Evolutionary conservation across 768 basidiomycete species (phyloP), one percentile per base, ranked within the genome.

Genomic region (Trametes coccinea): DNA sequence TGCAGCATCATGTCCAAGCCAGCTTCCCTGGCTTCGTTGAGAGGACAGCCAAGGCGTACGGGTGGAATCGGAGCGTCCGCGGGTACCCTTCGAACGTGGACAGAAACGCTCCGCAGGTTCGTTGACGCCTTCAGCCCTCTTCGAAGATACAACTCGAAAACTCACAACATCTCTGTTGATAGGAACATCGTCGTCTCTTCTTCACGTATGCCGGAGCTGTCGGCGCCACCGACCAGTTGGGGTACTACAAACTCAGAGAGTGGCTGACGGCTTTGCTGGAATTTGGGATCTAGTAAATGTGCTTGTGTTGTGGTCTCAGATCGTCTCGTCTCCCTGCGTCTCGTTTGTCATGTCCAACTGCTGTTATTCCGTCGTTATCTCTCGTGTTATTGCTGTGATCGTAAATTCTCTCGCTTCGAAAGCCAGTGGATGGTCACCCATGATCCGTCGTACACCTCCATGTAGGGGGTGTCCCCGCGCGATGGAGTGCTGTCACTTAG

Each of bases 151-250:
- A 22, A 22, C 22, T 22, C 22, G 22, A 6, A 4, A 16, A 13
- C 4, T 43, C 5, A 43, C 9, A n/a, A 17, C 2, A 8, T 40
- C 51, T 8, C 14, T 37, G 37, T 29, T 31, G 5, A 4, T 14
- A 59, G 57, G 57, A 59, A 29, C 30, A 39, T 5, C 49, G 31
- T 17, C 29, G 57, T 17, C 41, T 59, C 10, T 59, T 59, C 49
- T 44, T 41, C 31, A 44, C 41, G 0, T 59, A 51, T 22, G 57
- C 43, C 29, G 57, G 57, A 8, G 57, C 57, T 52, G 14, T 27
- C n/a, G n/a, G 41, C 6, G 34, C 6, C 6, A 37, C 43, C 33
- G 29, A 49, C 6, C 27, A 51, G n/a, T 22, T 22, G 22, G 57
- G 49, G 2, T 59, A 44, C 41, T 4, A 8, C 30, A 31, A 3